Conservation (phyloP, 2,329 filamentous ascomycete genomes). For the Chrysoporthe puriensis region DNA sequence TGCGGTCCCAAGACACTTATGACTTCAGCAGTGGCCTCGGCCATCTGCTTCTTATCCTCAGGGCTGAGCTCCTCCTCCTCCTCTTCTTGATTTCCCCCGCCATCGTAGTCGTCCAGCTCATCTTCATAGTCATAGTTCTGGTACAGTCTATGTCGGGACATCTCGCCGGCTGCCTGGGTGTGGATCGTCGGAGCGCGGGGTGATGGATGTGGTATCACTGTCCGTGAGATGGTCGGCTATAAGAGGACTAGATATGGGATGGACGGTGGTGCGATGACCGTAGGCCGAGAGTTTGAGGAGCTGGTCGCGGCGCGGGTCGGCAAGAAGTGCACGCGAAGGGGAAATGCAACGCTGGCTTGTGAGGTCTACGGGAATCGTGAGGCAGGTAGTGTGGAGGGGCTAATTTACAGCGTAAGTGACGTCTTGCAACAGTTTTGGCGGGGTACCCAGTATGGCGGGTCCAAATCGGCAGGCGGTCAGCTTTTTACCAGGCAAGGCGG, state of each 20-base stretch:
- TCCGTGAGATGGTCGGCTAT: not conserved
- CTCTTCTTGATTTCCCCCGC: constrained; percentile 46
- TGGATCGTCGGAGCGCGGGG: constrained; percentile 5
- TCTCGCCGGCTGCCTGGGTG: constrained; percentile 32
- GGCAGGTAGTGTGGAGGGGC: not conserved
- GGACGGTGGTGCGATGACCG: not conserved
- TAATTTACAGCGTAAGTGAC: not conserved
- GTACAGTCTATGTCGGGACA: constrained; percentile 53
- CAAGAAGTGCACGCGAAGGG: not conserved
- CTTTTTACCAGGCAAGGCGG: not conserved
- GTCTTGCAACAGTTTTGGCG: constrained; percentile 9
- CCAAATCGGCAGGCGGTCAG: constrained; percentile 21
- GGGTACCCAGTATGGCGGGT: not conserved
- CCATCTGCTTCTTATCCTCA: constrained; percentile 58
- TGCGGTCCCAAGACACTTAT: constrained; percentile 65
- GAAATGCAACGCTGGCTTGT: not conserved
- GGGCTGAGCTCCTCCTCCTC: constrained; percentile 51
- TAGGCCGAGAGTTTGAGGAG: not conserved
- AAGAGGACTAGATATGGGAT: not conserved
- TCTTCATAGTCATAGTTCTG: constrained; percentile 55
- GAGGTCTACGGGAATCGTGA: not conserved
- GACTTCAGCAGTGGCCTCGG: constrained; percentile 68
- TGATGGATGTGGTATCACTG: not conserved
- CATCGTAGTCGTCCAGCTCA: constrained; percentile 56
- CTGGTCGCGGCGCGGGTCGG: not conserved